Base-by-base conservation (phyloP, 2,329 filamentous ascomycete species). In the Xylaria polymorpha region DNA sequence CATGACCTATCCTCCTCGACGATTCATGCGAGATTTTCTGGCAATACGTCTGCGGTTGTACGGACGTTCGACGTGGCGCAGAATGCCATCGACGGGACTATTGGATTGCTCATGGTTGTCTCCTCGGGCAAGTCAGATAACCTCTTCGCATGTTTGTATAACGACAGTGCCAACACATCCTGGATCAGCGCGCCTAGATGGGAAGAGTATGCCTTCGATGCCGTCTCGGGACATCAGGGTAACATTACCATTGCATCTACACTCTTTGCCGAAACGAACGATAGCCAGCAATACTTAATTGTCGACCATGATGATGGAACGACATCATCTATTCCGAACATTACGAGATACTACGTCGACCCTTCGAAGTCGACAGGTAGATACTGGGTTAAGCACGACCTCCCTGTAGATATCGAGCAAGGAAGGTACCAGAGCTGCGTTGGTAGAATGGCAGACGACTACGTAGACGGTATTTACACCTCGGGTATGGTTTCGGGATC, bases 351-450 rank as follows among this genome's bases (percentile, higher is more conserved):
- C 32, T 25, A 32, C 8, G 51, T 64, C 37, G 61, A 64, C 18
- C 61, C 61, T 9, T 51, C 61, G 10, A 64, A 64, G 20, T 64
- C 61, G n/a, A 64, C 61, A 39, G 61, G 51, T 1, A 39, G 61
- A 3, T 64, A 50, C n/a, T 64, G 61, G 61, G 43, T 57, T 1
- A 64, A 57, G 41, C 18, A 20, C 8, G 61, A 64, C 18, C 51
- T 64, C 3, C 61, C 61, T 7, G 22, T 64, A 6, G 61, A 64
- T 32, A 64, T 64, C 35, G 61, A 64, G 48, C 35, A 25, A 12
- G 61, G 61, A 29, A 57, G 8, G 18, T 64, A 64, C 20, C 61
- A 64, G n/a, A 64, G 61, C 29, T 57, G 51, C n/a, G 51, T 64
- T 1, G 61, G 61, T 22, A 51, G 56, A 14, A 51, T 64, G 3